These are phyloP conservation scores for Dothideomycetes sp. DNA, from an alignment of 2,329 filamentous ascomycete species.

Conservation along the genomic window DNA sequence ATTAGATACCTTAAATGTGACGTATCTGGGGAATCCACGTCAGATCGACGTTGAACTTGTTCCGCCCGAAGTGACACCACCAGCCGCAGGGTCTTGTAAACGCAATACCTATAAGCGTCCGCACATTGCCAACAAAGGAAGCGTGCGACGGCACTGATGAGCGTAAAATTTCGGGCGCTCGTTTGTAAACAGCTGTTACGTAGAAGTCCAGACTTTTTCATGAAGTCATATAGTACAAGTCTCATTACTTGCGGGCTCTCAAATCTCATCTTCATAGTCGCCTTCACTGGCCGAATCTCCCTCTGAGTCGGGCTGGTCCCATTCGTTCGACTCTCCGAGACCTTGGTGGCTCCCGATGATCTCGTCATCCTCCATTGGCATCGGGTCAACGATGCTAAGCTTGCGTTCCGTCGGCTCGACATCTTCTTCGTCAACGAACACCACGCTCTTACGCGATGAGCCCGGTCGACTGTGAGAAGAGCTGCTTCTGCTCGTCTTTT, in stretches of 20 bases:
- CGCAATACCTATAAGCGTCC: too few species aligned
- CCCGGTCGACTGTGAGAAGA: constrained; percentile 11
- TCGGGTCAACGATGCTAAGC: constrained; percentile 15
- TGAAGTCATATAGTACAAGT: too few species aligned
- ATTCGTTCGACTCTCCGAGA: constrained; percentile 8
- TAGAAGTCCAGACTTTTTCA: too few species aligned
- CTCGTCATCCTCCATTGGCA: constrained; percentile 17
- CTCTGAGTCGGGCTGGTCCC: constrained; percentile 15
- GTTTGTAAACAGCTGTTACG: too few species aligned
- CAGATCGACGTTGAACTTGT: not conserved
- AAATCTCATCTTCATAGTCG: constrained; percentile 5
- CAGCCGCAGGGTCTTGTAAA: too few species aligned
- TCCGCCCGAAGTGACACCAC: too few species aligned
- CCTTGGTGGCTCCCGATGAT: constrained; percentile 3
- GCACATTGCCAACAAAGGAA: too few species aligned
- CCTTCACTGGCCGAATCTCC: constrained; percentile 11
- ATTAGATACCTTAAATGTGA: too few species aligned
- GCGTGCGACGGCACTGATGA: too few species aligned
- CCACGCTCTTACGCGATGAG: constrained; percentile 18
- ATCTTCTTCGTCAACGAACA: constrained; percentile 17
- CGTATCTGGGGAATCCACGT: not conserved
- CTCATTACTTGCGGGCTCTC: too few species aligned
- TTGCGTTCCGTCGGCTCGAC: constrained; percentile 13
- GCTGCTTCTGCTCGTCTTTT: constrained; percentile 7
- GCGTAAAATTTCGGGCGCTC: too few species aligned